Percentiles rank a stretch among this genome's conserved stretches.
These are phyloP conservation scores for Saccharomyces uvarum DNA, from an alignment of 1,139 yeast genomes.

Conservation along the genomic window DNA sequence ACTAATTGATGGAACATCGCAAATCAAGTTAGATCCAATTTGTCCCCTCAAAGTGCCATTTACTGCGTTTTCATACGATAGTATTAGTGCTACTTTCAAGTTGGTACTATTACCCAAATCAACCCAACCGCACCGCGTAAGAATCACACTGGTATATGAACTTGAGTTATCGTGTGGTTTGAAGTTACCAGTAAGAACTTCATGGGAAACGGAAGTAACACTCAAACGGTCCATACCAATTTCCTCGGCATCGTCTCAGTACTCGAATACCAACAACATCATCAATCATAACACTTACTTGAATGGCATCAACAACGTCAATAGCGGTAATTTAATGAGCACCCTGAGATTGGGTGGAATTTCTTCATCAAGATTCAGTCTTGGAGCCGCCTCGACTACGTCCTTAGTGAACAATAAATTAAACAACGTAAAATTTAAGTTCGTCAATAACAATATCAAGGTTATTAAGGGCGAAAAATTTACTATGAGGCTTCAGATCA, in stretches of 20 bases:
- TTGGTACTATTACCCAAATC: conserved; percentile 16
- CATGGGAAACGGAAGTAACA: conserved; percentile 31
- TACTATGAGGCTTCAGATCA: conserved; percentile 23
- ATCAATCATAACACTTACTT: not conserved
- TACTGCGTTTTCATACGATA: conserved; percentile 19
- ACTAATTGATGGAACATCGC: conserved; percentile 19
- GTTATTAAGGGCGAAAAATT: conserved; percentile 22
- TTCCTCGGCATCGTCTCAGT: conserved; percentile 13
- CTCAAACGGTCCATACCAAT: conserved; percentile 17
- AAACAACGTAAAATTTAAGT: conserved; percentile 24
- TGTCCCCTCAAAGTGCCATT: conserved; percentile 21
- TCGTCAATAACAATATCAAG: conserved; percentile 17
- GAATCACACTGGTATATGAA: conserved; percentile 20
- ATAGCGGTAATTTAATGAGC: not conserved
- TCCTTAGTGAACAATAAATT: conserved; percentile 19
- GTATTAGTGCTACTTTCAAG: conserved; percentile 25
- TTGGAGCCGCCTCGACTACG: conserved; percentile 12
- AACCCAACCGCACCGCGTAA: conserved; percentile 21
- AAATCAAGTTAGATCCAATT: conserved; percentile 20
- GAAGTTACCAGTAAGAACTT: conserved; percentile 20
- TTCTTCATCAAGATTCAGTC: conserved; percentile 10
- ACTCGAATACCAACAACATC: not conserved
- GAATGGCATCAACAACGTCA: not conserved
- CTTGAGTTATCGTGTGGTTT: conserved; percentile 6
- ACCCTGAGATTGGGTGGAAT: not conserved